Base-by-base conservation (phyloP, 176 grass and related monocot species). In the Zoysia pacifica region DNA sequence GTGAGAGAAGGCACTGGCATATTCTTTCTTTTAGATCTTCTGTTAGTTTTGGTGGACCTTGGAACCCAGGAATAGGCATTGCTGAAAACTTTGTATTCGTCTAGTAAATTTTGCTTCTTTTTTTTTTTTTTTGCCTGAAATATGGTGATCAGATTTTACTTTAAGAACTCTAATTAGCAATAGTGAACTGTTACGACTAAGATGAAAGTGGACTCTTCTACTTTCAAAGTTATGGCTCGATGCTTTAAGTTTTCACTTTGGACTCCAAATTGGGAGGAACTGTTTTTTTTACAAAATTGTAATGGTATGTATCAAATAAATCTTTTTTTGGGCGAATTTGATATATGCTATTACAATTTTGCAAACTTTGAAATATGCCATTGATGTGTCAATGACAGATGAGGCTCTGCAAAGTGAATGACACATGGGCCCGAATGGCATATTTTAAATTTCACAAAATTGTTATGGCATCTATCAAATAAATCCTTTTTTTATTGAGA, bases 21-120 rank as follows among this genome's bases (percentile, higher is more conserved):
- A 86, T 78, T 73, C 51, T 78, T 72, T 77, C 60, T 81, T 51
- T 65, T 67, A 36, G 61, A 68, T 52, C 52, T 77, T 65, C 65
- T 85, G 35, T 48, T 81, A 44, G 49, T 85, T 65, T 85, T 36
- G 7, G 73, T 86, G 83, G 83, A 89, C 59, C 67, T 67, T 61
- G 61, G 82, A 82, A 77, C 83, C 83, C 81, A 47, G 60, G 61
- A 89, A 89, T 73, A 18, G 62, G 18, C 60, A 67, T 12, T 48
- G 49, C 60, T 54, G 48, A 70, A 66, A 54, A 6, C 46, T 73
- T 70, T 74, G 78, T 67, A 44, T 62, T 48, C 71, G 71, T 75
- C 47, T 9, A 36, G 40, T 52, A 64, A 75, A 0, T 9, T 82
- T 28, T 28, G 28, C 28, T 28, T 28, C 28, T 28, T 28, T 0